Percentiles rank a stretch among this genome's conserved stretches.
These are phyloP conservation scores for Tricholoma sp. DNA, from an alignment of 768 basidiomycete species.

Conservation along the genomic window DNA sequence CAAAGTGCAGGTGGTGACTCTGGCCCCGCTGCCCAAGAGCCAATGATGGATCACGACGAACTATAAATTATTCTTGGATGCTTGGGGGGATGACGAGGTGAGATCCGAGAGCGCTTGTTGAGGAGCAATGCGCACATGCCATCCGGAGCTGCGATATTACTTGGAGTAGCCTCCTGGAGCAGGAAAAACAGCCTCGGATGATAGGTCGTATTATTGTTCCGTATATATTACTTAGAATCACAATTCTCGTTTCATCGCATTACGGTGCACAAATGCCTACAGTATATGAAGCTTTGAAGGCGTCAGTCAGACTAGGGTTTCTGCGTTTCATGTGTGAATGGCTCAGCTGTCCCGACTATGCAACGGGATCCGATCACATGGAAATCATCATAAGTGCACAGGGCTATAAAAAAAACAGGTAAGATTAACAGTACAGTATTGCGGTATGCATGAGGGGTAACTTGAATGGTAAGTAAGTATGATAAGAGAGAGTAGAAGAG, in stretches of 20 bases:
- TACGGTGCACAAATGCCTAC: no score
- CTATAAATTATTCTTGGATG: constrained; percentile 24
- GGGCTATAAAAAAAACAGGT: neutral
- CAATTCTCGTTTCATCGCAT: no score
- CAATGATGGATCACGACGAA: constrained; percentile 41
- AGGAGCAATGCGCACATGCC: neutral
- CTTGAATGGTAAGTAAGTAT: neutral
- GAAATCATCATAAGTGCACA: no score
- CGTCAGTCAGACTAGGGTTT: no score
- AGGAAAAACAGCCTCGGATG: neutral
- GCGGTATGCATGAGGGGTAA: neutral
- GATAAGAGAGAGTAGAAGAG: neutral
- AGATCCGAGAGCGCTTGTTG: neutral
- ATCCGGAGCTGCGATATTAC: neutral
- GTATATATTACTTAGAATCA: constrained; percentile 1
- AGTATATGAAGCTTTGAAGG: no score
- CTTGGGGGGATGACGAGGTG: neutral
- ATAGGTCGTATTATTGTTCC: neutral
- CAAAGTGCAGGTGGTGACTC: constrained; percentile 30
- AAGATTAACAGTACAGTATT: constrained; percentile 2
- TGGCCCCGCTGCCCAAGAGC: constrained; percentile 34
- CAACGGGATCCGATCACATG: no score
- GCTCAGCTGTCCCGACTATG: no score
- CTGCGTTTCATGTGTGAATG: no score
- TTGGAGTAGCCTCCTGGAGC: neutral